Base-by-base conservation (phyloP, 2,329 filamentous ascomycete species). In the Ascochyta lentis region DNA sequence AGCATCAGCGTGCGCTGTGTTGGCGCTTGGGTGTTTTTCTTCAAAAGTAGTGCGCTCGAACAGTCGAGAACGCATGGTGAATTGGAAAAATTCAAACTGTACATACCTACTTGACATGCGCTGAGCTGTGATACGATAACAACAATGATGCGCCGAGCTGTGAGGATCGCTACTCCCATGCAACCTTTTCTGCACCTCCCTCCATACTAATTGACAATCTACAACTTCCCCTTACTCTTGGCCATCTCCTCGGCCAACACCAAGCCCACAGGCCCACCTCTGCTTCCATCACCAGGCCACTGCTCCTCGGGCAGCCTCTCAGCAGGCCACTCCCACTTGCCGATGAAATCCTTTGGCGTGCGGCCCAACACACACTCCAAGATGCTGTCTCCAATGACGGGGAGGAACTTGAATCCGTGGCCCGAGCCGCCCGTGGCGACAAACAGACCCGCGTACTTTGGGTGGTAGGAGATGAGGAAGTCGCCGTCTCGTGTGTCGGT, bases 391-490 rank as follows among this genome's bases (percentile, higher is more conserved):
- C 85, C 84, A 60, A 88, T 79, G 3, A 82, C 81, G 0, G 85
- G 85, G 44, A 86, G 65, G 56, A 85, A 87, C 62, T 87, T 88
- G 69, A 87, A 88, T 0, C 78, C 86, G 68, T 88, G 86, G 0
- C 86, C 86, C 33, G 80, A 83, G 0, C 86, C 86, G 0, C 84
- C 86, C 0, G 85, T 87, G 2, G 84, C 84, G 0, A 88, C 78
- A 64, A 87, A 83, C 0, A 88, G 65, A 0, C 81, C 79, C n/a
- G 71, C 66, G 59, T 79, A 82, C 15, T 63, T 71, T 0, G 83
- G 83, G 44, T 85, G 80, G 51, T 79, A 78, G 35, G 80, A 77
- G 42, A 87, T 78, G 4, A 86, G 72, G 62, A 83, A 86, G 49
- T 85, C 80, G 29, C 84, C 83, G 15, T 79, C 76, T 1, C 79